Base-by-base conservation (phyloP, 257 asterid species). In the Cordia subcordata region DNA sequence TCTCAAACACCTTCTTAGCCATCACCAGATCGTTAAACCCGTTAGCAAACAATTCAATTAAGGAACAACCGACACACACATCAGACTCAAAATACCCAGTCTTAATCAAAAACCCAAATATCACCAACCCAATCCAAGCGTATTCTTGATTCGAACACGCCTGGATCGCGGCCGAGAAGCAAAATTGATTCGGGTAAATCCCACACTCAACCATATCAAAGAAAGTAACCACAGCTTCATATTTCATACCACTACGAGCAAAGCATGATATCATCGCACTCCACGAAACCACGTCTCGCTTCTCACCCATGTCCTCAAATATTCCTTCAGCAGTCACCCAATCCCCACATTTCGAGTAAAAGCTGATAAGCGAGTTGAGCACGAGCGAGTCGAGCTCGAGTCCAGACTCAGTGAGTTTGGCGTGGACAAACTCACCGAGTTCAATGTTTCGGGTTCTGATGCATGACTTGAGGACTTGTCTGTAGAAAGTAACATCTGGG, bases 241-340 rank as follows among this genome's bases (percentile, higher is more conserved):
- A n/a, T 53, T 77, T 71, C 72, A 76, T 68, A 12, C 77, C 77
- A 22, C 71, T 70, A 51, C 68, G 85, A 17, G 87, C 90, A 61
- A 76, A 92, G 49, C 96, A 85, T 6, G 96, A 88, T 49, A 92
- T 88, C 87, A 92, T 88, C 9, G 93, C 96, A 44, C 96, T 86
- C 96, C 94, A 92, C 4, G 96, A 86, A 33, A 92, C 95, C 75
- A 92, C 32, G 61, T 92, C 96, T 74, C 80, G 75, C 33, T 60
- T 55, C 14, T 72, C 75, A 35, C 72, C 86, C 99, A 88, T 88
- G 56, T 70, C 57, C 44, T 62, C 62, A 22, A 92, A 92, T 38
- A 86, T 79, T 45, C 38, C 69, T 67, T 68, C 62, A 44, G 96
- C 99, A 2, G 72, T 88, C 12, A 61, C 64, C 87, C 77, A 82